These are phyloP conservation scores for Rutstroemia sydowiana DNA, from an alignment of 2,329 filamentous ascomycete species.

Conservation along the genomic window DNA sequence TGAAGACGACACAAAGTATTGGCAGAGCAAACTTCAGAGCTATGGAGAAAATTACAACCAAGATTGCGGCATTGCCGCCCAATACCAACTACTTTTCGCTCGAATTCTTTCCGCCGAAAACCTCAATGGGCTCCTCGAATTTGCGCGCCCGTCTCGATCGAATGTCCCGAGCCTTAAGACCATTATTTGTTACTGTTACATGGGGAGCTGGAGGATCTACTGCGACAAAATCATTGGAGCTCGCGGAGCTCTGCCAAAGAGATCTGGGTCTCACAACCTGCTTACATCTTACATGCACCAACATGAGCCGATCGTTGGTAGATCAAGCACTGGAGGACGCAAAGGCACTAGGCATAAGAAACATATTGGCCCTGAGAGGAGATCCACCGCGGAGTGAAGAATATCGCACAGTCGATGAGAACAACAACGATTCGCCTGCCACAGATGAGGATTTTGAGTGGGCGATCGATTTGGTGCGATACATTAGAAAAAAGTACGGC, in stretches of 20 bases:
- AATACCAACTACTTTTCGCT: conserved; percentile 86
- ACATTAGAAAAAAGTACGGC: conserved; percentile 78
- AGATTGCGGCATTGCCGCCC: conserved; percentile 81
- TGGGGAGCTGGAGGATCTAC: conserved; percentile 97
- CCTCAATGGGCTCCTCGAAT: conserved; percentile 89
- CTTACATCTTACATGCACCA: conserved; percentile 93
- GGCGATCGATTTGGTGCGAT: conserved; percentile 81
- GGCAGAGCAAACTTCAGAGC: background rate
- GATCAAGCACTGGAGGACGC: conserved; percentile 88
- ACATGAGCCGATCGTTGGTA: conserved; percentile 82
- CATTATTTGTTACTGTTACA: conserved; percentile 93
- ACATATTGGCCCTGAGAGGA: conserved; percentile 85
- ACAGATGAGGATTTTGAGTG: conserved; percentile 65
- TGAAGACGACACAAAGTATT: background rate
- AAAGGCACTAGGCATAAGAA: conserved; percentile 82
- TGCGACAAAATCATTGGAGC: conserved; percentile 79
- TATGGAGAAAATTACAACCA: conserved; percentile 80
- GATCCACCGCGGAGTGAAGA: conserved; percentile 87
- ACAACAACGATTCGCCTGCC: conserved; percentile 46
- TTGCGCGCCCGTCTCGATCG: conserved; percentile 87
- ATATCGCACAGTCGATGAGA: conserved; percentile 61
- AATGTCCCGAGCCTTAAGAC: conserved; percentile 85
- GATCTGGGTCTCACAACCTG: conserved; percentile 91
- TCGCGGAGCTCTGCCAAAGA: conserved; percentile 91
- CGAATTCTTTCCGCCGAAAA: conserved; percentile 99